A percentile compares a stretch with the other conserved stretches of the same genome.
These are phyloP conservation scores for Raphanus sativus DNA, from an alignment of 345 rosid genomes.

Conservation along the genomic window DNA sequence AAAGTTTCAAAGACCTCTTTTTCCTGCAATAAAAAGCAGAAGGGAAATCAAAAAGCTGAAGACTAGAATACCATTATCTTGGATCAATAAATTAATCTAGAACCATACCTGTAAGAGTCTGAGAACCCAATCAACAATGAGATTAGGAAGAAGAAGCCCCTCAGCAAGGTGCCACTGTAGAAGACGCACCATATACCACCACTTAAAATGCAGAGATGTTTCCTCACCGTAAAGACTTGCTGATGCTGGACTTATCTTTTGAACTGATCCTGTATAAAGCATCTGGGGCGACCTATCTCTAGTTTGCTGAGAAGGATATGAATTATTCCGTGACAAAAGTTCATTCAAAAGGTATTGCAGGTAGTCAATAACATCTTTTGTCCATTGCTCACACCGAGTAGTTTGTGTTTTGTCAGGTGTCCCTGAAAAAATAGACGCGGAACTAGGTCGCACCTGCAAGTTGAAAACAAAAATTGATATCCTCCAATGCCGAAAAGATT, in stretches of 20 bases:
- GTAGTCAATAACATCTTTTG: conserved; percentile 91
- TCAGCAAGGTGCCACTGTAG: conserved; percentile 93
- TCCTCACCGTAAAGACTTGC: conserved; percentile 69
- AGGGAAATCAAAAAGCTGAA: conserved; percentile 25
- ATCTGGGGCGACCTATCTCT: conserved; percentile 71
- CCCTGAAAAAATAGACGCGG: conserved; percentile 65
- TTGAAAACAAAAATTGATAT: conserved; percentile 34
- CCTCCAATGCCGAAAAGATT: conserved; percentile 17
- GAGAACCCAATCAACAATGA: conserved; percentile 93
- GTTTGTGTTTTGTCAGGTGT: conserved; percentile 59
- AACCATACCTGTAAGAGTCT: conserved; percentile 71
- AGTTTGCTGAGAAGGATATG: conserved; percentile 57
- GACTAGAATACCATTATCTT: not conserved
- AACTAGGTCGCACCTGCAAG: conserved; percentile 77
- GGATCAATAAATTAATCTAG: conserved; percentile 7
- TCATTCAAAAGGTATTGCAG: conserved; percentile 85
- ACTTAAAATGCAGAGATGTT: conserved; percentile 79
- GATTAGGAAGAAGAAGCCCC: conserved; percentile 86
- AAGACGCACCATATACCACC: conserved; percentile 95
- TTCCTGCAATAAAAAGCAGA: conserved; percentile 57
- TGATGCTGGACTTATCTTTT: conserved; percentile 56
- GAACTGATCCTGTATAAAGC: conserved; percentile 64
- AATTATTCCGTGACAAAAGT: conserved; percentile 56
- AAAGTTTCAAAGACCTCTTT: conserved; percentile 75
- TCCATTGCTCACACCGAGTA: conserved; percentile 87